A percentile compares a stretch with the other conserved stretches of the same genome.
Evolutionary conservation across 2,329 filamentous ascomycete genomes (phyloP).

Genomic region (Raffaelea arxii): DNA sequence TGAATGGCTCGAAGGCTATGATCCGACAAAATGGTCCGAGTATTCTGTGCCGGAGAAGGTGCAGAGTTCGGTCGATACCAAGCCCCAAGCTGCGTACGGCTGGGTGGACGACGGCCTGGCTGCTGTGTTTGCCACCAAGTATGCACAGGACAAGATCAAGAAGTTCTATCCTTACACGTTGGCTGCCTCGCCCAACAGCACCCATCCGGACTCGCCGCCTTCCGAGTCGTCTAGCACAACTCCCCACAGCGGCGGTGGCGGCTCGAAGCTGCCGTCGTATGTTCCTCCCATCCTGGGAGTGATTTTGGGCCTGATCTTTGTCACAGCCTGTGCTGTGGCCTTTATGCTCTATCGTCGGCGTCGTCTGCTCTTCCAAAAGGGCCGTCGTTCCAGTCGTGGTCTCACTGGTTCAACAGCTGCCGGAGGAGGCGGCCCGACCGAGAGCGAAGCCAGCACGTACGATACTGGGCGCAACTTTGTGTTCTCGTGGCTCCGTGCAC

Average conservation of each 20-base stretch:
- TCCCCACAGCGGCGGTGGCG: slow-evolving; percentile 8
- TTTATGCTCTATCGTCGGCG: slow-evolving; percentile 44
- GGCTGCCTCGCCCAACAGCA: slow-evolving; percentile 15
- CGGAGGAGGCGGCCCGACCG: slow-evolving; percentile 15
- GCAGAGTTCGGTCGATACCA: slow-evolving; percentile 55
- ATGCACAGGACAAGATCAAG: slow-evolving; percentile 45
- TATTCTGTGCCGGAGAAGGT: slow-evolving; percentile 63
- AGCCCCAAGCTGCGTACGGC: slow-evolving; percentile 44
- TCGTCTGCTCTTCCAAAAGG: slow-evolving; percentile 22
- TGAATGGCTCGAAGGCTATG: slow-evolving; percentile 61
- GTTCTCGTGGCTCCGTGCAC: slow-evolving; percentile 41
- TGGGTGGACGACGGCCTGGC: slow-evolving; percentile 42
- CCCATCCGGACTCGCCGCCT: slow-evolving; percentile 14
- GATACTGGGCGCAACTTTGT: slow-evolving; percentile 38
- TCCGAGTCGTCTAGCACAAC: slow-evolving; percentile 8
- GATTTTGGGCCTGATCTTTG: slow-evolving; percentile 46
- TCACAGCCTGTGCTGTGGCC: slow-evolving; percentile 40
- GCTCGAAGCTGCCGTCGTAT: slow-evolving; percentile 40
- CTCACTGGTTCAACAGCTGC: neutral
- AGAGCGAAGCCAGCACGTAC: slow-evolving; percentile 30
- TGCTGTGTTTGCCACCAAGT: slow-evolving; percentile 41
- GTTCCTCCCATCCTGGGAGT: slow-evolving; percentile 53
- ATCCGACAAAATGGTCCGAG: slow-evolving; percentile 49
- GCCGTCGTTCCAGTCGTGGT: neutral
- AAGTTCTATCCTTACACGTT: slow-evolving; percentile 51